Percentiles rank a stretch among this genome's conserved stretches.
Conservation (phyloP, 805 yeast species). For the Ascoidea asiatica region DNA sequence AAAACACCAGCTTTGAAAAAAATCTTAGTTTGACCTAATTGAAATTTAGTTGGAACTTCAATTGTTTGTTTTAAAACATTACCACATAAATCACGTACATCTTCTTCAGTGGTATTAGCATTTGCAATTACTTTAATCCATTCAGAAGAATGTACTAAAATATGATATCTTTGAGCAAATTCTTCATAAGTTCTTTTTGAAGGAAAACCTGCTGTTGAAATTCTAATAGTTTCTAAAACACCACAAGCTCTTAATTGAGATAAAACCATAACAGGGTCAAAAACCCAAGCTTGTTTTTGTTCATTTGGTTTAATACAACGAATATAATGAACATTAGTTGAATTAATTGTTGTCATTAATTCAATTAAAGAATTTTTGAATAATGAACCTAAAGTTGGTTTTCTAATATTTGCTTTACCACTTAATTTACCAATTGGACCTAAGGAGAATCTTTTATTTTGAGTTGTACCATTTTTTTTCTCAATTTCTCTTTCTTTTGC, state of each 20-base stretch:
- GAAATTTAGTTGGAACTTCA: conserved; percentile 58
- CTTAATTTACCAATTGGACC: conserved; percentile 16
- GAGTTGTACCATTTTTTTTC: conserved; percentile 18
- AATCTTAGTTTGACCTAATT: conserved; percentile 85
- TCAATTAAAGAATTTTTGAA: conserved; percentile 88
- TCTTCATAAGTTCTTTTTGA: conserved; percentile 92
- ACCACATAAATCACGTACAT: conserved; percentile 51
- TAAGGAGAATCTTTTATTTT: conserved; percentile 14
- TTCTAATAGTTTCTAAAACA: conserved; percentile 91
- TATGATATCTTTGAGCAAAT: conserved; percentile 80
- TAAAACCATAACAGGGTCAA: conserved; percentile 88
- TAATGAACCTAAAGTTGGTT: conserved; percentile 91
- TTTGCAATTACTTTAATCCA: conserved; percentile 50
- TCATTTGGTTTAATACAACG: conserved; percentile 97
- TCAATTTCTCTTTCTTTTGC: conserved; percentile 18
- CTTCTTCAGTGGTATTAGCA: conserved; percentile 33
- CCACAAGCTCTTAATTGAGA: conserved; percentile 97
- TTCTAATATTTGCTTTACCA: conserved; percentile 41
- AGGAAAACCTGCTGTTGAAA: conserved; percentile 97
- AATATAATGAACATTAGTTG: conserved; percentile 92
- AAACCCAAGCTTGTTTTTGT: conserved; percentile 88
- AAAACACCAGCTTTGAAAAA: conserved; percentile 96
- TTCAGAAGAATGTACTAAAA: conserved; percentile 57
- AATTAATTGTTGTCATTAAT: conserved; percentile 81
- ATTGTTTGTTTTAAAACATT: conserved; percentile 53